Percentiles rank a stretch among this genome's conserved stretches.
Evolutionary conservation across 768 basidiomycete genomes (phyloP).

Genomic region (Lactifluus echinatus): DNA sequence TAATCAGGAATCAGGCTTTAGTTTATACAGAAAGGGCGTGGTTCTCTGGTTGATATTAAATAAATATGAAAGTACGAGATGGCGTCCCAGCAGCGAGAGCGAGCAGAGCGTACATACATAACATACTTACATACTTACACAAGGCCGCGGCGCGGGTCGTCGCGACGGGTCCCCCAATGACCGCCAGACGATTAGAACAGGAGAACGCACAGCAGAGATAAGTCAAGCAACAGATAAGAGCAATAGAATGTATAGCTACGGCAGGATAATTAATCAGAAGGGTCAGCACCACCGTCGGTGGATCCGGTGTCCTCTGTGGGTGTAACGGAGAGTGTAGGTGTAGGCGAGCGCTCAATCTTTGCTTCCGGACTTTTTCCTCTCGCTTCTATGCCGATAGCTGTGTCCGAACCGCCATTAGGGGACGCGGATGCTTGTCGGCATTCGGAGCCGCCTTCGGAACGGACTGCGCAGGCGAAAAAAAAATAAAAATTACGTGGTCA

Average conservation of each 20-base stretch:
- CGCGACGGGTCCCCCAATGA: not conserved
- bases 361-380: slow-evolving; percentile 8
- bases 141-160: slow-evolving; percentile 6
- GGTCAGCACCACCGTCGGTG: slow-evolving; percentile 13
- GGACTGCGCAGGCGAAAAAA: slow-evolving; percentile 42
- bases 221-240: slow-evolving; percentile 10
- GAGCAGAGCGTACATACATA: slow-evolving; percentile 18
- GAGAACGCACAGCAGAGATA: slow-evolving; percentile 10
- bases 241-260: slow-evolving; percentile 17
- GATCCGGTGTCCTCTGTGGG: slow-evolving; percentile 16
- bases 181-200: slow-evolving; percentile 6
- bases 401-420: slow-evolving; percentile 4
- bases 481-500: no score
- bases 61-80: slow-evolving; percentile 17
- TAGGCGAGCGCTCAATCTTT: slow-evolving; percentile 16
- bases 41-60: slow-evolving; percentile 17
- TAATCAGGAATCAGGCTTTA: slow-evolving; percentile 10
- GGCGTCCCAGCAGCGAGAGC: slow-evolving; percentile 15
- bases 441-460: slow-evolving; percentile 78
- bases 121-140: slow-evolving; percentile 20
- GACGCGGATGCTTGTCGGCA: slow-evolving; percentile 38
- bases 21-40: slow-evolving; percentile 14
- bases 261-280: slow-evolving; percentile 14
- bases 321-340: slow-evolving; percentile 12
- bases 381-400: slow-evolving; percentile 1